These are phyloP conservation scores for Escovopsis sp. DNA, from an alignment of 2,329 filamentous ascomycete species.

Conservation along the genomic window DNA sequence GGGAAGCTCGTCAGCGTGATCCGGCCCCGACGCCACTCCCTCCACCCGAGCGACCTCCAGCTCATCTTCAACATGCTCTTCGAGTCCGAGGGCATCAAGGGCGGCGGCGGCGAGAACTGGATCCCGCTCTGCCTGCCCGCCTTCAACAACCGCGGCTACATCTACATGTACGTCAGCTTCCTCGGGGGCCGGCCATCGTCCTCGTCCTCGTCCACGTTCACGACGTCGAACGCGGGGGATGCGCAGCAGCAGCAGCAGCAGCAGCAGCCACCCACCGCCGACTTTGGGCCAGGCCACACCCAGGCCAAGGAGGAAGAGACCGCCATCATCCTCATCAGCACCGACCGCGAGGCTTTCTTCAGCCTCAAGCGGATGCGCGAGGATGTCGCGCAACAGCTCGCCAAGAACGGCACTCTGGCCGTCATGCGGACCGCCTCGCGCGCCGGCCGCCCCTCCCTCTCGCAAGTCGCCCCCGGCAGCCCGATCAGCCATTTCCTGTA, in stretches of 20 bases:
- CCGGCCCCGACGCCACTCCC: slow-evolving; percentile 80
- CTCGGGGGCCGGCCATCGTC: slow-evolving; percentile 49
- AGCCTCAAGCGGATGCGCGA: slow-evolving; percentile 62
- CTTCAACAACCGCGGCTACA: slow-evolving; percentile 90
- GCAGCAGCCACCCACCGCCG: slow-evolving; percentile 43
- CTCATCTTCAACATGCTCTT: slow-evolving; percentile 99
- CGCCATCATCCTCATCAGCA: slow-evolving; percentile 84
- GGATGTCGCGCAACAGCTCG: slow-evolving; percentile 50
- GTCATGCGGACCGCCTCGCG: slow-evolving; percentile 58
- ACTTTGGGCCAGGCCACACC: too few species aligned
- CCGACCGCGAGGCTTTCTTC: slow-evolving; percentile 88
- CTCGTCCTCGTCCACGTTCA: too few species aligned
- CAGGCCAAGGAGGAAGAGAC: slow-evolving; percentile 48
- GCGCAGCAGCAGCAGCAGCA: slow-evolving; percentile 27
- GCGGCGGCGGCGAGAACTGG: slow-evolving; percentile 89
- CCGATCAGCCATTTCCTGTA: slow-evolving; percentile 85
- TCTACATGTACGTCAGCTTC: slow-evolving; percentile 99
- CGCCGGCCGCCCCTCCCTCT: slow-evolving; percentile 53
- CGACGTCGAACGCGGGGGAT: too few species aligned
- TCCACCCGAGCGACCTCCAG: slow-evolving; percentile 90
- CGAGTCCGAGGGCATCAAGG: slow-evolving; percentile 80
- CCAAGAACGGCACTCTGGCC: slow-evolving; percentile 58
- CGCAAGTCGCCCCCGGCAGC: slow-evolving; percentile 65
- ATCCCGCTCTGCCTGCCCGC: slow-evolving; percentile 89
- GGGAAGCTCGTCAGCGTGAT: slow-evolving; percentile 90